phyloP scores from a whole-genome alignment of 768 basidiomycete genomes.

The Amanita thiersii region DNA sequence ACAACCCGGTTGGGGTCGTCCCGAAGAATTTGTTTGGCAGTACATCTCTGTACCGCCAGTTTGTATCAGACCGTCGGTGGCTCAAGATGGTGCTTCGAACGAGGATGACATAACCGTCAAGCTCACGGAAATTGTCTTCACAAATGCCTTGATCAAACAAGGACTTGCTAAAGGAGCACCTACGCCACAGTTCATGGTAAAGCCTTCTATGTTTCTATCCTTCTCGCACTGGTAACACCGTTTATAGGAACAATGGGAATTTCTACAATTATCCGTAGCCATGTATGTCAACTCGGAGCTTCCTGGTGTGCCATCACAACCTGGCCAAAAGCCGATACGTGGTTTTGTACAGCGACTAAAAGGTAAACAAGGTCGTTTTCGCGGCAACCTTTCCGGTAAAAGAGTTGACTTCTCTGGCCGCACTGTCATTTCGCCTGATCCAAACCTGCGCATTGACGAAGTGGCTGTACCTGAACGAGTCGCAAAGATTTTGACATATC shows the following conservation, averaged over 20 bases:
- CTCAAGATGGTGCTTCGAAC: slow-evolving; percentile 96
- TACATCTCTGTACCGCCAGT: slow-evolving; percentile 98
- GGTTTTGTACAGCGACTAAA: slow-evolving; percentile 98
- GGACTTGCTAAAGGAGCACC: slow-evolving; percentile 83
- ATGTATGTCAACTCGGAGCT: slow-evolving; percentile 98
- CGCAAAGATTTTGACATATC: slow-evolving; percentile 91
- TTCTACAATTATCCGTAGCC: slow-evolving; percentile 87
- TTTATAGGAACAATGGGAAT: slow-evolving; percentile 93
- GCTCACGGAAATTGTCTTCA: slow-evolving; percentile 92
- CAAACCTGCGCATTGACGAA: slow-evolving; percentile 97
- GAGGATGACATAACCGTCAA: slow-evolving; percentile 99
- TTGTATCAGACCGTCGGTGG: slow-evolving; percentile 94
- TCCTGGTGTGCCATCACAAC: slow-evolving; percentile 83
- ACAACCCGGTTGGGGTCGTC: slow-evolving; percentile 80
- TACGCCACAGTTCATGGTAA: slow-evolving; percentile 83
- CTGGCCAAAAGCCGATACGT: slow-evolving; percentile 89
- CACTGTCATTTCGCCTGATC: slow-evolving; percentile 98
- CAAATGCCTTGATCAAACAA: slow-evolving; percentile 87
- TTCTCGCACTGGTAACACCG: background rate
- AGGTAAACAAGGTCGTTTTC: slow-evolving; percentile 97
- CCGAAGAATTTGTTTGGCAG: slow-evolving; percentile 98
- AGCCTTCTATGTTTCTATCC: slow-evolving; percentile 1
- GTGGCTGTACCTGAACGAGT: slow-evolving; percentile 96
- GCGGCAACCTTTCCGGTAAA: slow-evolving; percentile 97
- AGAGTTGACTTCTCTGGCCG: slow-evolving; percentile 98